Evolutionary conservation across 805 yeast genomes (phyloP).

Genomic region (Hanseniaspora thailandica): DNA sequence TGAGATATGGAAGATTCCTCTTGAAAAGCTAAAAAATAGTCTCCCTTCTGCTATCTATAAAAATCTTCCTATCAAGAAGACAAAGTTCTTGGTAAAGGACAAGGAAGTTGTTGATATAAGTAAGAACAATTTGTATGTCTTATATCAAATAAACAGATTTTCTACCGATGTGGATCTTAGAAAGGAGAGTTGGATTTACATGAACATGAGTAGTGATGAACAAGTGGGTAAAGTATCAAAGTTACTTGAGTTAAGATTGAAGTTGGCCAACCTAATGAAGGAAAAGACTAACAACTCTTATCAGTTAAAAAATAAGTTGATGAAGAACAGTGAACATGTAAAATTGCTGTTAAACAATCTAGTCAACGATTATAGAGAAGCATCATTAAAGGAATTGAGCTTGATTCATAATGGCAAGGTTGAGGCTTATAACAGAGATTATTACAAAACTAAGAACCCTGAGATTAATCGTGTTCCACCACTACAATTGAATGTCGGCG

Average conservation of each 20-base stretch:
- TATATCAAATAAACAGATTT: constrained; percentile 8
- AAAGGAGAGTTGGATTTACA: constrained; percentile 57
- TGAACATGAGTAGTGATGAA: constrained; percentile 51
- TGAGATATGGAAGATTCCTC: constrained; percentile 19
- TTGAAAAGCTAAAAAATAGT: constrained; percentile 17
- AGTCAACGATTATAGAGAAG: constrained; percentile 39
- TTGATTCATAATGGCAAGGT: constrained; percentile 30
- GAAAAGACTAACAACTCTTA: constrained; percentile 61
- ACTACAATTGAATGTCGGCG: constrained; percentile 39
- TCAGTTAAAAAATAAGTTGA: constrained; percentile 83
- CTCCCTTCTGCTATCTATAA: background rate
- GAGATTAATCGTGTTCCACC: constrained; percentile 16
- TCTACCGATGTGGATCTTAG: constrained; percentile 43
- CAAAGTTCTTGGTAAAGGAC: constrained; percentile 3
- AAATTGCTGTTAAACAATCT: constrained; percentile 52
- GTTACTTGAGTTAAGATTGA: constrained; percentile 53
- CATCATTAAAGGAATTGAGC: constrained; percentile 49
- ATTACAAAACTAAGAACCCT: constrained; percentile 27
- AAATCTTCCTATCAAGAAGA: constrained; percentile 17
- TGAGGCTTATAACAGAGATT: constrained; percentile 89
- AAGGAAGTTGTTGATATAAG: background rate
- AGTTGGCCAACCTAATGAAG: constrained; percentile 64
- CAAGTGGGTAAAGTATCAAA: constrained; percentile 52
- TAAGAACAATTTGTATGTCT: constrained; percentile 2
- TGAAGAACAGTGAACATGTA: constrained; percentile 67